A percentile compares a stretch with the other conserved stretches of the same genome.
These are phyloP conservation scores for Fusarium albidum DNA, from an alignment of 2,329 filamentous ascomycete species.

Conservation along the genomic window DNA sequence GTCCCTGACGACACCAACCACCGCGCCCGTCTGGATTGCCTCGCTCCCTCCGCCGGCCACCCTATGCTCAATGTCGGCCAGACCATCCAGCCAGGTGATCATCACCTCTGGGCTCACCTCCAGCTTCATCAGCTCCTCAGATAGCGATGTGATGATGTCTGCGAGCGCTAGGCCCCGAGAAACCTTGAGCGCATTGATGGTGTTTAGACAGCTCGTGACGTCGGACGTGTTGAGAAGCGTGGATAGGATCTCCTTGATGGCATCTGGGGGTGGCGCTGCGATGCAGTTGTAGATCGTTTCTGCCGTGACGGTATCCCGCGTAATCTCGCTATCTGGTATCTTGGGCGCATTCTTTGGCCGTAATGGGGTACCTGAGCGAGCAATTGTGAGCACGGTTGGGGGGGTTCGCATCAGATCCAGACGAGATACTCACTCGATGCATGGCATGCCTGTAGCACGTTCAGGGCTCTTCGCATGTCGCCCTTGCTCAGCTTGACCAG, in stretches of 20 bases:
- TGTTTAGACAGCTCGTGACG: slow-evolving; percentile 87
- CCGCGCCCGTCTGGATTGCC: slow-evolving; percentile 86
- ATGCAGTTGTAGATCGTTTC: slow-evolving; percentile 98
- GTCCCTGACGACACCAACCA: slow-evolving; percentile 87
- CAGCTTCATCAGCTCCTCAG: slow-evolving; percentile 82
- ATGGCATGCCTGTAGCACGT: slow-evolving; percentile 95
- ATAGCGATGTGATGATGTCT: slow-evolving; percentile 88
- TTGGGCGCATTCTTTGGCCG: slow-evolving; percentile 67
- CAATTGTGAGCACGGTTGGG: neutral
- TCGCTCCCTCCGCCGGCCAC: slow-evolving; percentile 89
- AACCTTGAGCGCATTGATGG: slow-evolving; percentile 86
- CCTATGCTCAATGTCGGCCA: slow-evolving; percentile 93
- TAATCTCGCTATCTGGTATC: slow-evolving; percentile 68
- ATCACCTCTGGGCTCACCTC: slow-evolving; percentile 88
- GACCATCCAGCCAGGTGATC: slow-evolving; percentile 88
- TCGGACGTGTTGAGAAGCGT: slow-evolving; percentile 86
- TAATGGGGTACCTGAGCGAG: slow-evolving; percentile 69
- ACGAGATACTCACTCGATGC: slow-evolving; percentile 75
- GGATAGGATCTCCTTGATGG: slow-evolving; percentile 83
- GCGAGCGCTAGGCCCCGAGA: slow-evolving; percentile 88
- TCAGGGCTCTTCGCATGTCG: slow-evolving; percentile 94
- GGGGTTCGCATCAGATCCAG: no score
- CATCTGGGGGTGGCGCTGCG: slow-evolving; percentile 89
- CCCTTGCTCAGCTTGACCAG: slow-evolving; percentile 90
- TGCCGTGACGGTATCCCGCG: slow-evolving; percentile 82